Percentiles rank a stretch among this genome's conserved stretches.
These are phyloP conservation scores for Phialophora chinensis DNA, from an alignment of 2,329 filamentous ascomycete genomes.

Conservation along the genomic window DNA sequence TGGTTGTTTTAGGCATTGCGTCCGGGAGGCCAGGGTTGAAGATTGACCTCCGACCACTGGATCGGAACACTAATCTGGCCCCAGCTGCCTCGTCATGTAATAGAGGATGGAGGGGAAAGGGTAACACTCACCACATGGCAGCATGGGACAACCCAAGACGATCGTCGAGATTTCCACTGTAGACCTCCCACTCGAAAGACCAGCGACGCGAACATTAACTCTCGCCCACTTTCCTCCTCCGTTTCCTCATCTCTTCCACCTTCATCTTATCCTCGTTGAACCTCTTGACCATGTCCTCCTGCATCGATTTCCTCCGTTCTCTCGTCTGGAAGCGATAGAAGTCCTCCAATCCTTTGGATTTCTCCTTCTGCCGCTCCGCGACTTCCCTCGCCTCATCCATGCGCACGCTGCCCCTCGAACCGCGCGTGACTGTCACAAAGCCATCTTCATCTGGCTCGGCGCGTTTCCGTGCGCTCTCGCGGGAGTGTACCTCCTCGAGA, in stretches of 20 bases:
- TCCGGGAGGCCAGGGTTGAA: slow-evolving; percentile 24
- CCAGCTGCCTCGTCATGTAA: slow-evolving; percentile 38
- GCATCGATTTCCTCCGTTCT: slow-evolving; percentile 77
- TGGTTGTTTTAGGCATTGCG: slow-evolving; percentile 36
- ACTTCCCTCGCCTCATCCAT: slow-evolving; percentile 70
- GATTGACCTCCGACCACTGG: slow-evolving; percentile 18
- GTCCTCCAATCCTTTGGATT: slow-evolving; percentile 68
- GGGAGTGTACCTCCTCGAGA: slow-evolving; percentile 69
- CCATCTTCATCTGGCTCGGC: slow-evolving; percentile 92
- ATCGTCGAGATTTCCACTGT: not conserved
- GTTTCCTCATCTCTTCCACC: slow-evolving; percentile 72
- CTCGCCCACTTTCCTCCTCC: slow-evolving; percentile 53
- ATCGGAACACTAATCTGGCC: slow-evolving; percentile 34
- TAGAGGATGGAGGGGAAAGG: not conserved
- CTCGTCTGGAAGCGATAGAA: slow-evolving; percentile 86
- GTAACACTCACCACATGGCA: not conserved
- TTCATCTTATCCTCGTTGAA: slow-evolving; percentile 79
- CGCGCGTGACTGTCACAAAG: slow-evolving; percentile 87
- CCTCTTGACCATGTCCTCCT: slow-evolving; percentile 69
- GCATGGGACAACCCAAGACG: not conserved
- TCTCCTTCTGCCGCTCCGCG: slow-evolving; percentile 65
- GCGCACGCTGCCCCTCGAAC: slow-evolving; percentile 73
- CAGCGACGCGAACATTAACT: not conserved
- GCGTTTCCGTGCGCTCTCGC: slow-evolving; percentile 66
- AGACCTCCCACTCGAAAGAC: not conserved